Base-by-base conservation (phyloP, 306 rosid species). In the Myrica gale region DNA sequence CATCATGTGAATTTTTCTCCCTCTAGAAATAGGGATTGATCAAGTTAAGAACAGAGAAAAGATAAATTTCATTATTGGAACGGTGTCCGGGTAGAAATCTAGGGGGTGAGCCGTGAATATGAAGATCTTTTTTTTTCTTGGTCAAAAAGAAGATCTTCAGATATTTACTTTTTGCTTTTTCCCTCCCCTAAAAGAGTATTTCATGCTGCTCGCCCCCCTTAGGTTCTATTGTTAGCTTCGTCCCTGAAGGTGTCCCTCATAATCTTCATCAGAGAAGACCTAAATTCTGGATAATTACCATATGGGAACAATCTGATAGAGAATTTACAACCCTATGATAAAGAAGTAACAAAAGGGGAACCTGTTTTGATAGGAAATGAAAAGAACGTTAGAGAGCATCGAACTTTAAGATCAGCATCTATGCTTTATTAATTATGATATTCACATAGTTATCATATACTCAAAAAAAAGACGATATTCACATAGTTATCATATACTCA, bases 211-310 rank as follows among this genome's bases (percentile, higher is more conserved):
- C 3, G 37, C 37, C 37, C 37, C 3, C 37, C 37, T 32, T 32
- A 32, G 37, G 37, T 32, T 32, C 37, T 32, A 32, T 32, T 32
- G 2, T 32, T 32, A 32, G 37, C 37, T 32, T 32, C 56, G 71
- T 17, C 17, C 79, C 67, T 73, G 76, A 67, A 58, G 74, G 50
- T 68, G 66, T 53, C 77, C 45, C 75, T 75, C 84, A 74, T 68
- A 76, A 82, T 81, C 79, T 73, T 82, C 63, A 73, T 61, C 83
- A 87, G 89, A 77, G 90, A 85, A 73, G 84, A 78, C 69, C 56
- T 72, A 61, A 71, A 45, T 75, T 89, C 85, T 71, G 37, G 84
- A 80, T 82, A 83, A 32, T 72, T 39, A 15, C 76, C 74, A 72
- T 85, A 81, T 51, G 71, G 74, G 68, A 19, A 82, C 20, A 90